Percentiles rank a stretch among this genome's conserved stretches.
Conservation (phyloP, 495 filamentous ascomycete genomes). For the Pseudomonodictys pantanalensis region DNA sequence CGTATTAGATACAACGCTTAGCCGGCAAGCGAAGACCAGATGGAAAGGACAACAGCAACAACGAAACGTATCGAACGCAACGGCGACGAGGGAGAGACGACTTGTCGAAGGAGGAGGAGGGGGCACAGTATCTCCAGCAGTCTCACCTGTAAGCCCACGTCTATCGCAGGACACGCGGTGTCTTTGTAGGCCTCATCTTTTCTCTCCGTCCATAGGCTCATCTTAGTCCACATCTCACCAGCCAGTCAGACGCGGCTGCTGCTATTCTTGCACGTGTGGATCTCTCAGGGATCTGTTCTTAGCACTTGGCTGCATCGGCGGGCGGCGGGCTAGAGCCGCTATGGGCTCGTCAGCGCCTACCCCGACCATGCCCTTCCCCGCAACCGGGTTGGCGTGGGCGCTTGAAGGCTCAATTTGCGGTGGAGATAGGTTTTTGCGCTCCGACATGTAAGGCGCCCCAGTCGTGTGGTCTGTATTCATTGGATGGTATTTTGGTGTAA, state of each 20-base stretch:
- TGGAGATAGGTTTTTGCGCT: slow-evolving; percentile 10
- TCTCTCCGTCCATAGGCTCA: slow-evolving; percentile 8
- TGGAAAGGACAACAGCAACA: not conserved
- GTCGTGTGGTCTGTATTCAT: not conserved
- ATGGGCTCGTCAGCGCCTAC: slow-evolving; percentile 6
- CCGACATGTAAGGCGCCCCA: slow-evolving; percentile 2
- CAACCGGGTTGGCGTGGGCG: slow-evolving; percentile 24
- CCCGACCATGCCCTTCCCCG: slow-evolving; percentile 8
- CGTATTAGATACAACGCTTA: slow-evolving; percentile 3
- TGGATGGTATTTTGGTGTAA: too few relatives aligned
- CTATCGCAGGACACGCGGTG: slow-evolving; percentile 18
- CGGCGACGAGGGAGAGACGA: not conserved
- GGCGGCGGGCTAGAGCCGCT: slow-evolving; percentile 25
- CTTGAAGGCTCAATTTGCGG: slow-evolving; percentile 5
- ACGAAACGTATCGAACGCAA: not conserved
- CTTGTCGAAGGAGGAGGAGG: slow-evolving; percentile 17
- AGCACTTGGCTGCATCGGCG: not conserved
- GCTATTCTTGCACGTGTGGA: slow-evolving; percentile 24
- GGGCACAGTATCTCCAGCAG: slow-evolving; percentile 23
- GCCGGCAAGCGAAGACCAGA: not conserved
- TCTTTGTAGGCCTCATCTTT: slow-evolving; percentile 26
- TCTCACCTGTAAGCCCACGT: slow-evolving; percentile 21
- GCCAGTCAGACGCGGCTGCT: slow-evolving; percentile 27
- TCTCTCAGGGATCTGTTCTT: not conserved
- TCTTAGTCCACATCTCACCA: slow-evolving; percentile 7